Percentiles rank a stretch among this genome's conserved stretches.
These are phyloP conservation scores for Nannochloris sp. DNA, from an alignment of 139 green algal genomes.

Conservation along the genomic window DNA sequence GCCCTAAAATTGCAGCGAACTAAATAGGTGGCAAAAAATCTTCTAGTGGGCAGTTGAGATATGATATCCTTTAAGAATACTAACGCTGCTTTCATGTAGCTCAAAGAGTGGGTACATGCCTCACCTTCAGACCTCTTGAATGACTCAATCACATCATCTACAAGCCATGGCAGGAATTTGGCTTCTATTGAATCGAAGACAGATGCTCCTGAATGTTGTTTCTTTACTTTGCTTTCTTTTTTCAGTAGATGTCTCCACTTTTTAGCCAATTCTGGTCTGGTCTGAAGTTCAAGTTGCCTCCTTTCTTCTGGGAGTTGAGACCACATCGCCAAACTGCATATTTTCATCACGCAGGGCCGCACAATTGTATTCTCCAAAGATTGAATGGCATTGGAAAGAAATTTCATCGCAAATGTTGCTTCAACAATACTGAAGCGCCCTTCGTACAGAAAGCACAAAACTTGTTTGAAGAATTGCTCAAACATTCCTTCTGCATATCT, in stretches of 20 bases:
- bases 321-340: conserved; percentile 83
- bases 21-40: conserved; percentile 74
- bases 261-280: conserved; percentile 62
- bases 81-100: conserved; percentile 78
- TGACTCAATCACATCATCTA: conserved; percentile 58
- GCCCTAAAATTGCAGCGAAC: conserved; percentile 73
- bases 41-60: conserved; percentile 71
- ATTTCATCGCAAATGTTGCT: conserved; percentile 71
- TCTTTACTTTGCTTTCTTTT: conserved; percentile 64
- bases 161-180: conserved; percentile 60
- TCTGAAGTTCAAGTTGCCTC: conserved; percentile 75
- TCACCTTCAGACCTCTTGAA: background rate
- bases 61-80: conserved; percentile 88
- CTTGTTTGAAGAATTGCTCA: no score
- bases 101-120: background rate
- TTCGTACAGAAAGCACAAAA: background rate
- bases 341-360: conserved; percentile 44
- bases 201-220: conserved; percentile 37
- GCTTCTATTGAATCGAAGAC: conserved; percentile 47
- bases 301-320: conserved; percentile 59
- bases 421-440: conserved; percentile 48
- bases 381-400: conserved; percentile 78
- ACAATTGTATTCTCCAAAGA: conserved; percentile 82
- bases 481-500: no score
- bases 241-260: conserved; percentile 75